Conservation (phyloP, 768 basidiomycete genomes). For the Pleurotus tuoliensis region DNA sequence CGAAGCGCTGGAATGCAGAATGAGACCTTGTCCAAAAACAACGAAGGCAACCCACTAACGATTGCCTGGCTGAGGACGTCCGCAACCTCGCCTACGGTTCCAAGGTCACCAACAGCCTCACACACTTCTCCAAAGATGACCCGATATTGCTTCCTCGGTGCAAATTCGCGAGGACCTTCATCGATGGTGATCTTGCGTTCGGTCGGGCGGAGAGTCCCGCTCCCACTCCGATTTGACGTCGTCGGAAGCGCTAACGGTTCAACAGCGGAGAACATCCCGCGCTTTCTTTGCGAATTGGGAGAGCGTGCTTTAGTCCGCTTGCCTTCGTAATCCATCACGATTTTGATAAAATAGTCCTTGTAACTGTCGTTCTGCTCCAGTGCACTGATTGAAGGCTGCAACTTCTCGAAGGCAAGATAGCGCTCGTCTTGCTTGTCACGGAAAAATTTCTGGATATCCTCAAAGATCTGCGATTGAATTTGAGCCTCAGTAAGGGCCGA, state of each 20-base stretch:
- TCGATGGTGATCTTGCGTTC: not conserved
- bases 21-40: not conserved
- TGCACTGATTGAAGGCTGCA: no score
- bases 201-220: not conserved
- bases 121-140: not conserved
- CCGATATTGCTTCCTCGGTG: not conserved
- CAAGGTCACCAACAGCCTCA: not conserved
- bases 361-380: no score
- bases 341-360: no score
- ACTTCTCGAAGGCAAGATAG: no score
- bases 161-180: not conserved
- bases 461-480: slow-evolving; percentile 13
- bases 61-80: not conserved
- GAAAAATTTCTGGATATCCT: not conserved
- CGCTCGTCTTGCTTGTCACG: no score
- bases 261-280: no score
- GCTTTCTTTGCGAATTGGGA: no score
- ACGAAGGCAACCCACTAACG: not conserved
- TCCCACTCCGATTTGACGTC: no score
- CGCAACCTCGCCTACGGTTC: not conserved
- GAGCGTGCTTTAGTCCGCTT: no score
- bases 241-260: no score
- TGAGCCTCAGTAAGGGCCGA: slow-evolving; percentile 9
- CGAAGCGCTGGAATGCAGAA: not conserved
- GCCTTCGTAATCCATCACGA: no score